A percentile compares a stretch with the other conserved stretches of the same genome.
Conservation (phyloP, 2,329 filamentous ascomycete genomes). For the Dactylonectria estremocensis region DNA sequence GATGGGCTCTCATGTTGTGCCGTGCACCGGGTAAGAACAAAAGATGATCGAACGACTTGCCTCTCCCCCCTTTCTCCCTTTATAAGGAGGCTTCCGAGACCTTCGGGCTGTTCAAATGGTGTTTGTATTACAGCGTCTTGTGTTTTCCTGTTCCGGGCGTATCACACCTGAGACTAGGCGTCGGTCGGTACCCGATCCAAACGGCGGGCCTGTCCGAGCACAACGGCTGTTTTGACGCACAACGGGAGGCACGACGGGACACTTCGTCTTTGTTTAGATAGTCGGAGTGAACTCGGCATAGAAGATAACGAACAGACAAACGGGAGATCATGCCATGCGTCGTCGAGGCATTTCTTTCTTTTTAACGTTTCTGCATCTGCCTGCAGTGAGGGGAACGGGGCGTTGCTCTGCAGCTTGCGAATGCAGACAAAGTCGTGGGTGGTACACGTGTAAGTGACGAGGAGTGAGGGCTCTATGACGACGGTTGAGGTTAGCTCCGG, state of each 20-base stretch:
- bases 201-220: background rate
- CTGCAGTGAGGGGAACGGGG: background rate
- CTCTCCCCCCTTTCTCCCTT: background rate
- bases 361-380: conserved; percentile 35
- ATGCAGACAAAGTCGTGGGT: background rate
- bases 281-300: background rate
- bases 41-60: background rate
- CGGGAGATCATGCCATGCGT: background rate
- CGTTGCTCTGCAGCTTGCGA: background rate
- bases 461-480: conserved; percentile 5
- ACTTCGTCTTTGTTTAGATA: background rate
- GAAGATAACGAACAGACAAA: background rate
- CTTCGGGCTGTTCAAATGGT: background rate
- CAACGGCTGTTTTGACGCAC: background rate
- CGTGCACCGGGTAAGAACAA: background rate
- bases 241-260: conserved; percentile 12
- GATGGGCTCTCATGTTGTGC: background rate
- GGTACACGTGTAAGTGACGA: background rate
- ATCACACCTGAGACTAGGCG: background rate
- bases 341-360: conserved; percentile 24
- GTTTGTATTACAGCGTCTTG: background rate
- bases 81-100: background rate
- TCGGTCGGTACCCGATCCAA: background rate
- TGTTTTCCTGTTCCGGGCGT: background rate
- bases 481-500: conserved; percentile 13